Conservation (phyloP, 768 basidiomycete species). For the Podaxis pistillaris region DNA sequence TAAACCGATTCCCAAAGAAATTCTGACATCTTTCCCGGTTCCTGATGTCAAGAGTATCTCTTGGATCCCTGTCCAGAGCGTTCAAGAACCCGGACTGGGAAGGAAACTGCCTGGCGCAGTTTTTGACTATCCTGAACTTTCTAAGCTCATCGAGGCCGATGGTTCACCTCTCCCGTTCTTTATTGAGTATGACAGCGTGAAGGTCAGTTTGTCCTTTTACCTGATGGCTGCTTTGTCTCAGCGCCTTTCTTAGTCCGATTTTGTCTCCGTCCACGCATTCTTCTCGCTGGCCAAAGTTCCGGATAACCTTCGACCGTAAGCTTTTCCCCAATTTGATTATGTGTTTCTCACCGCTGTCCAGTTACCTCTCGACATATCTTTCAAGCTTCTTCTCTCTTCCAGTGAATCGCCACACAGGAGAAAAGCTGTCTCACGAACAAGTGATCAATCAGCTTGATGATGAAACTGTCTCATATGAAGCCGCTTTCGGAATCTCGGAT, state of each 20-base stretch:
- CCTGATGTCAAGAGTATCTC: slow-evolving; percentile 88
- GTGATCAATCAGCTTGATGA: slow-evolving; percentile 89
- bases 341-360: slow-evolving; percentile 26
- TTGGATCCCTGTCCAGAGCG: slow-evolving; percentile 78
- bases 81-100: slow-evolving; percentile 61
- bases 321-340: slow-evolving; percentile 1
- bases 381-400: slow-evolving; percentile 89
- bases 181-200: slow-evolving; percentile 90
- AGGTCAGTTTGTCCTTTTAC: slow-evolving; percentile 42
- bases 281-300: slow-evolving; percentile 78
- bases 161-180: slow-evolving; percentile 77
- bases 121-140: slow-evolving; percentile 41
- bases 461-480: slow-evolving; percentile 87
- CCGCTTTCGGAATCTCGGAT: slow-evolving; percentile 59
- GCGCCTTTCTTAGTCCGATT: slow-evolving; percentile 69
- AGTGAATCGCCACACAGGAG: slow-evolving; percentile 67
- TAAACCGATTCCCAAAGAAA: slow-evolving; percentile 72
- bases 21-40: slow-evolving; percentile 85
- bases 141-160: slow-evolving; percentile 65
- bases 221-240: not conserved
- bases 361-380: slow-evolving; percentile 76
- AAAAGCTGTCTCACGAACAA: slow-evolving; percentile 77
- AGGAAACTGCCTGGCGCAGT: slow-evolving; percentile 29
- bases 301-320: slow-evolving; percentile 73
- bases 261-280: slow-evolving; percentile 77